phyloP scores from a whole-genome alignment of 805 yeast species.

The Pichia phayaonensis region DNA sequence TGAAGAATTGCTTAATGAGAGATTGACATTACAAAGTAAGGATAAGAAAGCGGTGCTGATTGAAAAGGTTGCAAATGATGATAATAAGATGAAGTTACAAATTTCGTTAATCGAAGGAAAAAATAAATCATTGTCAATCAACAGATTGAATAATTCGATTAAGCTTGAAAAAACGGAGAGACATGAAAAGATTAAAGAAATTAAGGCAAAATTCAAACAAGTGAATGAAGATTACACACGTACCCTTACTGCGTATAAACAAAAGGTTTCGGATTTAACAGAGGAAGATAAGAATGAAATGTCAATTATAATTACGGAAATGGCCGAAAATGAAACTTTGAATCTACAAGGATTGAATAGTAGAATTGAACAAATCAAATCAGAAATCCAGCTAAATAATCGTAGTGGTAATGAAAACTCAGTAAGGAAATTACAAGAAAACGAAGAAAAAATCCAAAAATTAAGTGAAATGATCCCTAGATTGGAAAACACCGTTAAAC shows the following conservation, averaged over 20 bases:
- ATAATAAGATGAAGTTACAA: slow-evolving; percentile 16
- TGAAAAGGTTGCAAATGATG: slow-evolving; percentile 25
- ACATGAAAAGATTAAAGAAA: slow-evolving; percentile 9
- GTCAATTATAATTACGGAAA: slow-evolving; percentile 28
- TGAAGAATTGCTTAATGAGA: not conserved
- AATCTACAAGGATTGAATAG: slow-evolving; percentile 31
- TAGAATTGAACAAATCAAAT: slow-evolving; percentile 35
- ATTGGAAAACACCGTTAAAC: slow-evolving; percentile 28
- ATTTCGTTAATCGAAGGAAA: slow-evolving; percentile 29
- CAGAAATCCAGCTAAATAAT: slow-evolving; percentile 29
- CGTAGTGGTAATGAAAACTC: slow-evolving; percentile 24
- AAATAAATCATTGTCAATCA: slow-evolving; percentile 26
- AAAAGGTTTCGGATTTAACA: slow-evolving; percentile 29
- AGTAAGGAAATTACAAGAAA: slow-evolving; percentile 27
- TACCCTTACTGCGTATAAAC: slow-evolving; percentile 26
- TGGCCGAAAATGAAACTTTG: slow-evolving; percentile 28
- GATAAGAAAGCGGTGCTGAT: not conserved
- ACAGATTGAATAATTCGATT: slow-evolving; percentile 23
- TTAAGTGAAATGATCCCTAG: slow-evolving; percentile 35
- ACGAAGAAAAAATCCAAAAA: slow-evolving; percentile 31
- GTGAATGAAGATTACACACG: slow-evolving; percentile 18
- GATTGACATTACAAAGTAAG: not conserved
- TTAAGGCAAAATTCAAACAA: slow-evolving; percentile 10
- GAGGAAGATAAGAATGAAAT: slow-evolving; percentile 36
- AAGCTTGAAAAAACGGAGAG: slow-evolving; percentile 24